Base-by-base conservation (phyloP, 208 protist species). In the Novymonas esmeraldas region DNA sequence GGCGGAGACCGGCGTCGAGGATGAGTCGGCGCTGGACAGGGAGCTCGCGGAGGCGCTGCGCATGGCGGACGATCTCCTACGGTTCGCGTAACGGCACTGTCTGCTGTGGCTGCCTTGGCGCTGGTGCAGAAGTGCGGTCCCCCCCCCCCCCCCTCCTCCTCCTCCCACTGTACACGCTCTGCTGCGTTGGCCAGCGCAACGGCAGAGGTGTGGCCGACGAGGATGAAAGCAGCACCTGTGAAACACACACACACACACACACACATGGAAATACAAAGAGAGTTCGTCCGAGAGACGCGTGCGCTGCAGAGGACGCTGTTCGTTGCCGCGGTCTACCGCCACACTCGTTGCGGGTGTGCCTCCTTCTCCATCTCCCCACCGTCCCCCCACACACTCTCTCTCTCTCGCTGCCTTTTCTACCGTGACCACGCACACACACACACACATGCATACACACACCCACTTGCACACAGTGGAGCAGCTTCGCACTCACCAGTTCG, bases 41-140 rank as follows among this genome's bases (percentile, higher is more conserved):
- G 66, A 68, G 61, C 57, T 90, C 13, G 79, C 82, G 28, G 90
- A 95, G 51, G 85, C 85, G 2, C 52, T 95, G 39, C 90, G 84
- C 39, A 38, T 95, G 42, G 86, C 80, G 26, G 85, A 90, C 36
- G 87, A 95, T 14, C 59, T 95, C 28, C 65, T 95, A 24, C 73
- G 78, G 3, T 78, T 85, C 36, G 73, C 62, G 3, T 89, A 51
- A 70, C n/a, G n/a, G n/a, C n/a, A n/a, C n/a, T n/a, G 48, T 28
- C 3, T 29, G 48, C 49, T 29, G 29, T 20, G 9, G 51, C 29
- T 26, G 11, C 9, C n/a, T 57, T 2, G 29, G 14, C 28, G 1
- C 49, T 14, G 28, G 29, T 6, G 29, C 29, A 3, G 51, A 28
- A 20, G 18, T 57, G 29, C 16, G 18, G 7, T 13, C 6, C n/a